phyloP scores from a whole-genome alignment of 352 stramenopile species.

The Phytophthora pseudosyringae region DNA sequence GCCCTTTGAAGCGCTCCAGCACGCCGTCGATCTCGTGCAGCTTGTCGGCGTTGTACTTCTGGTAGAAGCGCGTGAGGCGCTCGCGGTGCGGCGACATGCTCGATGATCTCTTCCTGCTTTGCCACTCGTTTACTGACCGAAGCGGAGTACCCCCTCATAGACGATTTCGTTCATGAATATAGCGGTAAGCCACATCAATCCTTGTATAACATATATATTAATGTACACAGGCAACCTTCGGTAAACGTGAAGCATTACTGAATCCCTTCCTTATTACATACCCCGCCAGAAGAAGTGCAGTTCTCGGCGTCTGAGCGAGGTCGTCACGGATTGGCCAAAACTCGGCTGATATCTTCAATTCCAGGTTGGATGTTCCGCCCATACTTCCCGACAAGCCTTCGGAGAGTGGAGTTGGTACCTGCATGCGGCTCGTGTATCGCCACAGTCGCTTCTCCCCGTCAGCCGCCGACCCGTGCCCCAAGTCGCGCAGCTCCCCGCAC shows the following conservation, averaged over 20 bases:
- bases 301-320: background rate
- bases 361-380: slow-evolving; percentile 15
- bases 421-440: slow-evolving; percentile 3
- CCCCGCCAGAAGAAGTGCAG: background rate
- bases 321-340: slow-evolving; percentile 22
- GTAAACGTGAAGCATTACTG: too few species aligned
- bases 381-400: slow-evolving; percentile 11
- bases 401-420: slow-evolving; percentile 7
- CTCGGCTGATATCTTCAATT: slow-evolving; percentile 26
- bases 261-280: background rate
- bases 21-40: slow-evolving; percentile 84
- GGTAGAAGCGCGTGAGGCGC: slow-evolving; percentile 83
- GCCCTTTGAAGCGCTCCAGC: slow-evolving; percentile 82
- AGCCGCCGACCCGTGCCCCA: background rate
- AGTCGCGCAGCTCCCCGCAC: background rate
- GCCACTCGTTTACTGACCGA: slow-evolving; percentile 29
- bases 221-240: too few species aligned
- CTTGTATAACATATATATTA: too few species aligned
- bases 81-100: slow-evolving; percentile 67
- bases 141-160: background rate
- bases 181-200: too few species aligned
- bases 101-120: slow-evolving; percentile 30
- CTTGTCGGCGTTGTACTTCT: slow-evolving; percentile 88
- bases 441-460: slow-evolving; percentile 1
- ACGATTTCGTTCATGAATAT: too few species aligned